Conservation (phyloP, 75 land plant species). For the Adiantum capillusveneris region DNA sequence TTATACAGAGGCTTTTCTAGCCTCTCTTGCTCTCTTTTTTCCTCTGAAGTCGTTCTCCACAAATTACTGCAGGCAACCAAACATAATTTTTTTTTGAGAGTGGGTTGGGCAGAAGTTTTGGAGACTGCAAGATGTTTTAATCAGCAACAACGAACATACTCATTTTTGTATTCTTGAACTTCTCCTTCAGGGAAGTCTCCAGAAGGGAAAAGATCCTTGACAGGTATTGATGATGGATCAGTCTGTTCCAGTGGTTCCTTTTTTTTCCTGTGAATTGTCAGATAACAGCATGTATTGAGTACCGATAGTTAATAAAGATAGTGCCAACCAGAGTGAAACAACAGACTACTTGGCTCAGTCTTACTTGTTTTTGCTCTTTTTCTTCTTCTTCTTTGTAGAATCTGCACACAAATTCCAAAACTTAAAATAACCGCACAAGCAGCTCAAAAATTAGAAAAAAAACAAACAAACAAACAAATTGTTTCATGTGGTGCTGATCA, state of each 20-base stretch:
- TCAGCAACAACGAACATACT: constrained; percentile 48
- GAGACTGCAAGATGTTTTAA: not conserved
- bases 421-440: no score
- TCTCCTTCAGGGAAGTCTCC: constrained; percentile 98
- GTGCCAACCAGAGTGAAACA: no score
- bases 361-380: constrained; percentile 84
- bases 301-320: no score
- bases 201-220: constrained; percentile 75
- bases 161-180: constrained; percentile 89
- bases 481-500: no score
- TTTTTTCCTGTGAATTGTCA: constrained; percentile 78
- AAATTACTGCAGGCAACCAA: constrained; percentile 60
- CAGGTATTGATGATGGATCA: constrained; percentile 93
- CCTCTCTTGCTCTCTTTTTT: constrained; percentile 89
- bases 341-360: no score
- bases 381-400: constrained; percentile 88
- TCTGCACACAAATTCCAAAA: constrained; percentile 30
- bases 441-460: no score
- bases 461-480: no score
- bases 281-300: no score
- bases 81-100: no score
- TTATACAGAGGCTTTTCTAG: constrained; percentile 89
- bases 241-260: constrained; percentile 68
- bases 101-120: no score
- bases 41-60: constrained; percentile 94